Evolutionary conservation across 108 stramenopile species (phyloP), one percentile per base, ranked within the genome.

Genomic region (Aurantiochytrium sp.): DNA sequence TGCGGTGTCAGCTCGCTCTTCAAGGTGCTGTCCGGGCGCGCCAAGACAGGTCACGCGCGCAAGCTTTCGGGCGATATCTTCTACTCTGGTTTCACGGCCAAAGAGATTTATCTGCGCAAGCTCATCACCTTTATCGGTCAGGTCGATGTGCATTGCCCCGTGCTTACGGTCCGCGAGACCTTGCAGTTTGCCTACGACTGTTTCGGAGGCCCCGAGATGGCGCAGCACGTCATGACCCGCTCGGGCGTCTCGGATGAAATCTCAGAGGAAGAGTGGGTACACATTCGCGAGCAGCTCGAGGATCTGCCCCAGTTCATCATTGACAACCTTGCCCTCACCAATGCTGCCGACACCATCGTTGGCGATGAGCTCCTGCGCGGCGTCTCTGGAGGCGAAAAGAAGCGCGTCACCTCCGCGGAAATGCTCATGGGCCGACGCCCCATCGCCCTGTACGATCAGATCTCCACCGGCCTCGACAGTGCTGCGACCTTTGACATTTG

Each of bases 361-460:
- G 94, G 94, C 47, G 91, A 95, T 72, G 90, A 91, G 44, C 90
- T 72, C 49, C 93, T 96, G 10, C 94, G 97, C 16, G 97, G 97
- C 44, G 95, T 98, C 51, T 93, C 92, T 45, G 97, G 97, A 4
- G 97, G 97, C 8, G 94, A 98, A 90, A 95, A 93, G 91, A 95
- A 95, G 88, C 95, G 97, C 29, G 95, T 96, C 43, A 96, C 96
- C 43, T 92, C 95, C 6, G 96, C 93, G 5, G 97, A 97, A 87
- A 96, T 97, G 95, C 91, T 94, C 58, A 90, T 91, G 53, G 89
- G 88, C 43, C 69, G 87, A 5, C 88, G 72, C 42, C 92, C 88
- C n/a, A 87, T 94, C 42, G 58, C 90, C 35, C 93, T 95, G 58
- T 76, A 87, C 72, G 96, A 96, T 88, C 93, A 94, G 88, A 96